These are phyloP conservation scores for Botryosphaeria dothidea DNA, from an alignment of 2,329 filamentous ascomycete species.

Conservation along the genomic window DNA sequence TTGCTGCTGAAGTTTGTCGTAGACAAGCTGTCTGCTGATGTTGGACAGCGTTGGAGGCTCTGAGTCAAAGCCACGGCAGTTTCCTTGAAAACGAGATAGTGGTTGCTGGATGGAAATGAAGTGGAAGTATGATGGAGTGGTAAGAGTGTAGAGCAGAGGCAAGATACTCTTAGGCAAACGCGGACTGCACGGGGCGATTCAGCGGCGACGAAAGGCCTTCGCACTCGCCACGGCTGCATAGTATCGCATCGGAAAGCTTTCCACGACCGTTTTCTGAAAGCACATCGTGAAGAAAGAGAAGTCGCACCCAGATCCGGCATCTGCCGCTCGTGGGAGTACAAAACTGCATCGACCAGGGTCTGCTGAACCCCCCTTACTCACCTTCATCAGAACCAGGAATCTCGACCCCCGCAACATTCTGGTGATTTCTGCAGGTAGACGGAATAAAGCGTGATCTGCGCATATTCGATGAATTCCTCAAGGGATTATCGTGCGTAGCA, in stretches of 20 bases:
- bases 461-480: neutral
- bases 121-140: neutral
- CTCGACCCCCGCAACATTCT: neutral
- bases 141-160: no score
- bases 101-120: neutral
- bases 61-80: neutral
- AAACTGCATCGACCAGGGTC: neutral
- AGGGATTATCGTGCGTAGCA: neutral
- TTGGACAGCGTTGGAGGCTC: neutral
- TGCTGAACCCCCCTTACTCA: constrained; percentile 9
- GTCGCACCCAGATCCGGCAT: constrained; percentile 1
- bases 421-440: neutral
- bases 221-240: neutral
- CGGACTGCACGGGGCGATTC: no score
- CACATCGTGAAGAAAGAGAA: neutral
- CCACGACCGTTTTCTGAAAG: neutral
- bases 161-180: neutral
- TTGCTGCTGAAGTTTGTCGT: constrained; percentile 10
- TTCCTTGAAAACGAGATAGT: neutral
- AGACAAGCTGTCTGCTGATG: neutral
- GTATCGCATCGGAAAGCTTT: neutral
- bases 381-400: constrained; percentile 13
- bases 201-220: neutral
- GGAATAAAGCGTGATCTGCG: neutral
- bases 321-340: constrained; percentile 9